Base-by-base conservation (phyloP, 1,284 basidiomycete genomes). In the Trichosporon sp. region DNA sequence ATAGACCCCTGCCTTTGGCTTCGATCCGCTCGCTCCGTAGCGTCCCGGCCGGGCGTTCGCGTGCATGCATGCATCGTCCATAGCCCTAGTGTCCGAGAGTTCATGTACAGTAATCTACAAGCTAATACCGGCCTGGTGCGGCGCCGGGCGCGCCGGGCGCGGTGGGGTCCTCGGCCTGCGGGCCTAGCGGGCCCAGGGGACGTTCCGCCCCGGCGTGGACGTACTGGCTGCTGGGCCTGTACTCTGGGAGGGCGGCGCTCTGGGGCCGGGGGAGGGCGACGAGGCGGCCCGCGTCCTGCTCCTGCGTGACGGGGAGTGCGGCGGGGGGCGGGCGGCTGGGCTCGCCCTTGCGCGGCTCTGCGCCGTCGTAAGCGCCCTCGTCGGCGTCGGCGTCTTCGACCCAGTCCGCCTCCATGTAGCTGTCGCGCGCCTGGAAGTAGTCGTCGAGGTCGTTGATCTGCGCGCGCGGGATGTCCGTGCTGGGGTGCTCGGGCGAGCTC, bases 371-470 rank as follows among this genome's bases (percentile, higher is more conserved):
- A 9, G 15, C 44, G 29, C 13, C 56, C 29, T n/a, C 29, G 27
- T 32, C 27, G 13, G 29, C 56, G 29, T 60, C 56, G 27, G 18
- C 27, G 15, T 60, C 27, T 29, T 60, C 56, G n/a, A n/a, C n/a
- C 56, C 56, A 60, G 6, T 29, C 56, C 18, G 29, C 27, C 27
- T 60, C 56, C 21, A 60, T 60, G 29, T 60, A 60, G 27, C 56
- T 60, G 56, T 60, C 56, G 56, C 56, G 56, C 5, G 56, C 56
- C 18, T 60, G 56, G 56, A 60, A 60, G 56, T 60, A 60, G 56
- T 60, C 56, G 56, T 60, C 56, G 15, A 60, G 29, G 29, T 60
- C 56, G 15, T 29, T 60, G 56, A 60, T 60, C 56, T 60, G 27
- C 15, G 27, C 27, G 15, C 56, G 56, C 6, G 56, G 56, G 56